Conservation (phyloP, 371 early-diverging fungal genomes). For the Blyttiomyces sp. region DNA sequence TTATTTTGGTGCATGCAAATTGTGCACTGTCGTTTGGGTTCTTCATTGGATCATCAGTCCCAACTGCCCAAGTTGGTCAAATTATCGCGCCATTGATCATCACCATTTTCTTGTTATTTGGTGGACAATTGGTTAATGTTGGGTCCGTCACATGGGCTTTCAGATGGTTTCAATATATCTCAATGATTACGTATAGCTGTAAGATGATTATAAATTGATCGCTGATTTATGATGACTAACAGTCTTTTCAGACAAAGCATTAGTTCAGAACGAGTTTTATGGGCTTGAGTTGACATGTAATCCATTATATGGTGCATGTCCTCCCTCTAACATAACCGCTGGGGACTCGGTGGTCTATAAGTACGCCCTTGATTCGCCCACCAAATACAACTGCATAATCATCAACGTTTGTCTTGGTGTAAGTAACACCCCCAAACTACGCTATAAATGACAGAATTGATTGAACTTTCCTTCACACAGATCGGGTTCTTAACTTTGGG, state of each 20-base stretch:
- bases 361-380: slow-evolving; percentile 5
- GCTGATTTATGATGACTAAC: slow-evolving; percentile 13
- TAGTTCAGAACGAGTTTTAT: slow-evolving; percentile 34
- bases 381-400: slow-evolving; percentile 6
- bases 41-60: slow-evolving; percentile 41
- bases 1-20: slow-evolving; percentile 29
- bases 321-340: no score
- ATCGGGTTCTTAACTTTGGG: slow-evolving; percentile 9
- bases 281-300: slow-evolving; percentile 26
- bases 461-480: no score
- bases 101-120: slow-evolving; percentile 49
- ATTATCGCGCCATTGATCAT: slow-evolving; percentile 46
- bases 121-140: slow-evolving; percentile 43
- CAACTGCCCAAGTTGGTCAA: slow-evolving; percentile 41
- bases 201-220: slow-evolving; percentile 32
- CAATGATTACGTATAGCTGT: slow-evolving; percentile 37
- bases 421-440: no score
- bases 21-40: slow-evolving; percentile 38
- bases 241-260: slow-evolving; percentile 24
- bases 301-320: slow-evolving; percentile 1
- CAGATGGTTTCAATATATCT: slow-evolving; percentile 44
- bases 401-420: slow-evolving; percentile 12
- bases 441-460: no score
- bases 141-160: slow-evolving; percentile 39
- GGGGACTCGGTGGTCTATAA: slow-evolving; percentile 5